phyloP scores from a whole-genome alignment of 768 basidiomycete species.

The Boletus fagicola region DNA sequence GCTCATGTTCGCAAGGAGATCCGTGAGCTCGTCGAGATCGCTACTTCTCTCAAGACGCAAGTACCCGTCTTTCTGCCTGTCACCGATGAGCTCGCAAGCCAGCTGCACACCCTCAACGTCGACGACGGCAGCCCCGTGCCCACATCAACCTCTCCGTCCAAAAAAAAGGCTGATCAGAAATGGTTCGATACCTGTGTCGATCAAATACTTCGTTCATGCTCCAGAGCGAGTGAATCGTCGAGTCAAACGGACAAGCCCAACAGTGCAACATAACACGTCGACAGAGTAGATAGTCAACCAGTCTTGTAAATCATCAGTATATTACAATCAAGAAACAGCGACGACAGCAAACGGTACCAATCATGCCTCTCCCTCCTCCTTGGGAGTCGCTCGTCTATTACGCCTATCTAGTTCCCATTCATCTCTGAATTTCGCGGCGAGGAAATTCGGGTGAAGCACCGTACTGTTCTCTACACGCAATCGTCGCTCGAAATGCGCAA shows the following conservation, averaged over 20 bases:
- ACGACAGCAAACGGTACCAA: conserved; percentile 2
- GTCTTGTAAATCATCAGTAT: conserved; percentile 22
- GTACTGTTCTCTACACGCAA: conserved; percentile 49
- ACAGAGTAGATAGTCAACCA: conserved; percentile 1
- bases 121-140: background rate
- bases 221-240: conserved; percentile 30
- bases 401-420: conserved; percentile 45
- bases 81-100: conserved; percentile 23
- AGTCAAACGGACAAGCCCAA: conserved; percentile 6
- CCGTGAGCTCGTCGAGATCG: conserved; percentile 35
- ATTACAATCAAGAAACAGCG: background rate
- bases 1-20: conserved; percentile 41
- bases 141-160: conserved; percentile 4
- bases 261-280: background rate
- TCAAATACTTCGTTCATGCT: conserved; percentile 51
- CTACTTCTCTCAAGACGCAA: conserved; percentile 37
- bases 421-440: conserved; percentile 58
- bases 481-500: conserved; percentile 60
- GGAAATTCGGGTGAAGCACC: conserved; percentile 59
- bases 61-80: conserved; percentile 26
- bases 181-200: conserved; percentile 69
- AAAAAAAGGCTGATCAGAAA: conserved; percentile 41
- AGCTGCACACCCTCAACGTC: conserved; percentile 27
- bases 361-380: conserved; percentile 35
- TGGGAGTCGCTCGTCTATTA: conserved; percentile 21